Base-by-base conservation (phyloP, 495 filamentous ascomycete species). In the Immersiella caudata region DNA sequence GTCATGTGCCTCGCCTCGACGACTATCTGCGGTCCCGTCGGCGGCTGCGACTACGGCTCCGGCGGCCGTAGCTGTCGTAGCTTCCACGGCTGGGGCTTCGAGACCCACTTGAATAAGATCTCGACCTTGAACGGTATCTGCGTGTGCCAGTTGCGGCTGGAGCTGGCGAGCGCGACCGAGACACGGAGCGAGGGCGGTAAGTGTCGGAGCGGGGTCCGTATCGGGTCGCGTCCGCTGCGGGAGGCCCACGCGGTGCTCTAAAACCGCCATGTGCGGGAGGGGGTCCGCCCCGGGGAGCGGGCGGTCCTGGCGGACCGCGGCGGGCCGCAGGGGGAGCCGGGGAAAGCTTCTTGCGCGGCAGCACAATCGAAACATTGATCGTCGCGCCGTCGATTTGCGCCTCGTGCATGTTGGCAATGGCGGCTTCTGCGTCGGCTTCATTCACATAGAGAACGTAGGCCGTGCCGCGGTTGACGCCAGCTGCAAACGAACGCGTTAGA, bases 371-470 rank as follows among this genome's bases (percentile, higher is more conserved):
- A 26, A 99, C 95, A 70, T 89, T 91, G 76, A 99, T 89, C 21
- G 89, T 79, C 18, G 90, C 85, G 49, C 95, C 96, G 80, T 99
- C 95, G 52, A 99, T 81, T 70, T 97, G 92, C 16, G 93, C 93
- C 82, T 99, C 95, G 76, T 99, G 96, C 96, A 99, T 98, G 74
- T 97, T 91, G 55, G 93, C 88, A 70, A 99, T 96, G 25, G 95
- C 95, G 20, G 88, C 83, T 73, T 97, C 93, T 40, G 95, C 96
- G 69, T 93, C 90, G 54, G 87, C 82, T 46, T 93, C 86, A 60
- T 89, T 83, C 54, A 87, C 79, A 78, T 92, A 99, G 29, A 97
- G 80, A 60, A 99, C 93, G 76, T 97, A 99, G 51, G 95, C 96
- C 11, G 94, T 95, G 60, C 96, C 93, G 58, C 94, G 90, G 70